A percentile compares a stretch with the other conserved stretches of the same genome.
phyloP scores from a whole-genome alignment of 2,329 filamentous ascomycete genomes.

The Diplodia mutila region DNA sequence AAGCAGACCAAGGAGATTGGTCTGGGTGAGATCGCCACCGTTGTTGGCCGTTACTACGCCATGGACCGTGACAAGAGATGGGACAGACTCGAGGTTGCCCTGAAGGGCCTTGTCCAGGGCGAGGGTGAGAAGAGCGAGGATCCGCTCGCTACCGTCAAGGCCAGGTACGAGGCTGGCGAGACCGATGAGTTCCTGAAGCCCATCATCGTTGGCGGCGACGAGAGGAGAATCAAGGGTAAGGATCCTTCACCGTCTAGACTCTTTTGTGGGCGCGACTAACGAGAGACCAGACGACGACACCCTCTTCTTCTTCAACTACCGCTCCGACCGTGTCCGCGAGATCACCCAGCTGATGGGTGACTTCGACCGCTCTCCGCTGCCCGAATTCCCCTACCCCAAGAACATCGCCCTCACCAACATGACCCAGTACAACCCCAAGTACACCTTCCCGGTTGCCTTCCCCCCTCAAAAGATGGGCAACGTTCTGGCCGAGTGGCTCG shows the following conservation, averaged over 20 bases:
- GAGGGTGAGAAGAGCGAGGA: constrained; percentile 87
- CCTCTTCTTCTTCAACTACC: constrained; percentile 99
- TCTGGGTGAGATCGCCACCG: constrained; percentile 82
- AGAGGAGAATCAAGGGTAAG: constrained; percentile 80
- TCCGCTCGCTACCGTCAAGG: constrained; percentile 82
- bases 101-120: constrained; percentile 83
- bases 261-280: constrained; percentile 26
- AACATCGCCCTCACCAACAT: constrained; percentile 88
- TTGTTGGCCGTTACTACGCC: constrained; percentile 95
- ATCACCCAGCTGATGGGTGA: constrained; percentile 92
- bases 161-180: constrained; percentile 84
- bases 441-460: constrained; percentile 89
- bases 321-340: constrained; percentile 94
- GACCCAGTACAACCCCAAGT: constrained; percentile 97
- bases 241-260: constrained; percentile 32
- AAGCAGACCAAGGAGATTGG: constrained; percentile 82
- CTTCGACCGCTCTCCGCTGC: constrained; percentile 85
- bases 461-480: constrained; percentile 95
- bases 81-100: constrained; percentile 87
- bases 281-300: constrained; percentile 75
- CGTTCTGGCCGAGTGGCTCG: constrained; percentile 95
- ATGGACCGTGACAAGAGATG: constrained; percentile 99
- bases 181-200: constrained; percentile 98
- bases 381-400: constrained; percentile 93
- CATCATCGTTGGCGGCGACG: constrained; percentile 88